phyloP scores from a whole-genome alignment of 305 asterid species.

The Caryopteris hybrid region DNA sequence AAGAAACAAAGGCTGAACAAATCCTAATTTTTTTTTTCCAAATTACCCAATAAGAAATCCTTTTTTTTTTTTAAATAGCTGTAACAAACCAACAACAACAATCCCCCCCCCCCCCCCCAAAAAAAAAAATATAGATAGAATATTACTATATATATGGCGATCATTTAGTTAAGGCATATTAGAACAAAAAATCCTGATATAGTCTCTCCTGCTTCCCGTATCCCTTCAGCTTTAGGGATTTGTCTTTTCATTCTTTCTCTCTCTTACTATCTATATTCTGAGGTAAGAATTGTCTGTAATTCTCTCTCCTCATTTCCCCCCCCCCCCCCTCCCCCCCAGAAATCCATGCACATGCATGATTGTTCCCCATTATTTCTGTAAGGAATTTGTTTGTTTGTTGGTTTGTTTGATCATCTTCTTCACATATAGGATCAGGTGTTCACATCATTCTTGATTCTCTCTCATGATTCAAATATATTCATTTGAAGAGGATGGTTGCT shows the following conservation, averaged over 20 bases:
- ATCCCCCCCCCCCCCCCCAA: not conserved
- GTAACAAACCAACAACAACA: no score
- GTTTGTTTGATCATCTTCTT: not conserved
- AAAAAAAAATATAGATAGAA: not conserved
- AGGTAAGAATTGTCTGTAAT: conserved; percentile 14
- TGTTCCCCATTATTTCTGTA: not conserved
- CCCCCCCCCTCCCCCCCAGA: not conserved
- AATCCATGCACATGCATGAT: conserved; percentile 16
- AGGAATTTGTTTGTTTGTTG: no score
- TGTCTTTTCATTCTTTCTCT: conserved; percentile 9
- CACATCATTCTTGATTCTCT: not conserved
- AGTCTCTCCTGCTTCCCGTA: conserved; percentile 7
- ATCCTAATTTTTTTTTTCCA: no score
- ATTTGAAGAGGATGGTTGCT: not conserved
- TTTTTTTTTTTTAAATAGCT: no score
- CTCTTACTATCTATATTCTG: not conserved
- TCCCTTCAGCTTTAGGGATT: conserved; percentile 14
- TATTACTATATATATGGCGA: not conserved
- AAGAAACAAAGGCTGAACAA: no score
- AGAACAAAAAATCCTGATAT: conserved; percentile 1
- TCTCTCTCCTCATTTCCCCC: not conserved
- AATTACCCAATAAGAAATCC: conserved; percentile 18
- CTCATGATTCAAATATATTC: not conserved
- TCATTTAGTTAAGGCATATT: conserved; percentile 2
- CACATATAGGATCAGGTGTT: not conserved